A percentile compares a stretch with the other conserved stretches of the same genome.
phyloP scores from a whole-genome alignment of 2,329 filamentous ascomycete species.

The Blumeria hordei region DNA sequence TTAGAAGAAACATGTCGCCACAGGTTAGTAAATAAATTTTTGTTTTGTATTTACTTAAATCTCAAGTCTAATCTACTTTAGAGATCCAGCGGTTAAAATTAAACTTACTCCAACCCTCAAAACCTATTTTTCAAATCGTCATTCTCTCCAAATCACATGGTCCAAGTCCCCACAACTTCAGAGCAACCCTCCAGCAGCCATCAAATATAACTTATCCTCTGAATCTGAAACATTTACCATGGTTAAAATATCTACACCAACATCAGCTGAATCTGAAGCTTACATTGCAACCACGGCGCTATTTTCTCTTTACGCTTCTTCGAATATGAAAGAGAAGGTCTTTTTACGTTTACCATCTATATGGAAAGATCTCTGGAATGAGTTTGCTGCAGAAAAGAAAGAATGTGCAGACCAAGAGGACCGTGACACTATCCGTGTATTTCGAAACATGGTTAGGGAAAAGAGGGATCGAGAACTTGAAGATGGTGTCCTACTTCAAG shows the following conservation, averaged over 20 bases:
- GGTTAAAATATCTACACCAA: conserved; percentile 47
- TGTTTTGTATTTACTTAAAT: too few species aligned
- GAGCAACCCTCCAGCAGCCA: conserved; percentile 13
- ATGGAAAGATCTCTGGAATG: conserved; percentile 71
- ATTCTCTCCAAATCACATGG: conserved; percentile 55
- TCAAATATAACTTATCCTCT: conserved; percentile 16
- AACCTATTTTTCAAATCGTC: conserved; percentile 49
- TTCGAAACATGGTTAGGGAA: conserved; percentile 46
- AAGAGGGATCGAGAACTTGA: conserved; percentile 45
- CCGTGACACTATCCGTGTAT: conserved; percentile 37
- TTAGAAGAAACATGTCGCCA: conserved; percentile 76
- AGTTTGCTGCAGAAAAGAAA: conserved; percentile 50
- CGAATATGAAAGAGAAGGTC: conserved; percentile 64
- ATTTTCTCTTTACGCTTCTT: conserved; percentile 58
- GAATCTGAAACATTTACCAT: conserved; percentile 46
- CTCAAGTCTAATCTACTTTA: conserved; percentile 13
- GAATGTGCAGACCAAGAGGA: conserved; percentile 45
- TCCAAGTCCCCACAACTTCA: conserved; percentile 40
- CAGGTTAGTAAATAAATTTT: conserved; percentile 23
- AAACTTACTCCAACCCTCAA: conserved; percentile 46
- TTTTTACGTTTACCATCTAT: conserved; percentile 50
- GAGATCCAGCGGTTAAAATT: conserved; percentile 46
- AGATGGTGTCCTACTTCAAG: conserved; percentile 52
- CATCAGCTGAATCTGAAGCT: conserved; percentile 60
- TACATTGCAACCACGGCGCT: conserved; percentile 63